Percentiles rank a stretch among this genome's conserved stretches.
These are phyloP conservation scores for Alternaria arborescens DNA, from an alignment of 2,329 filamentous ascomycete species.

Conservation along the genomic window DNA sequence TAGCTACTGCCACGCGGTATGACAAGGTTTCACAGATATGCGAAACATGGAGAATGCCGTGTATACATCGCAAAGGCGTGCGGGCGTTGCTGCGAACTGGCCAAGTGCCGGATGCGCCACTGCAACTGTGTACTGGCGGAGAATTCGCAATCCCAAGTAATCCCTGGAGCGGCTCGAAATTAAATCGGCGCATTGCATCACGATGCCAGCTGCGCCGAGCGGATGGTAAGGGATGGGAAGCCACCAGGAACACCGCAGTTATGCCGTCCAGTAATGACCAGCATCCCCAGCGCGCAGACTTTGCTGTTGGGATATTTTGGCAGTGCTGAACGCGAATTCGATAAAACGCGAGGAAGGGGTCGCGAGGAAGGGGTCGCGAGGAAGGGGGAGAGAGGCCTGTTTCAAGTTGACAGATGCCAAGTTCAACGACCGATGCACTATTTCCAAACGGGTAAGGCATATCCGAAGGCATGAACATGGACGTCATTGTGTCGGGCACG, in stretches of 20 bases:
- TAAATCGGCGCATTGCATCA: conserved; percentile 9
- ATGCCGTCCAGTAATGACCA: conserved; percentile 7
- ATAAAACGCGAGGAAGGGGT: not conserved
- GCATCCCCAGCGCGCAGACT: conserved; percentile 6
- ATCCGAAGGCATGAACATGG: not conserved
- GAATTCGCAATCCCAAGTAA: conserved; percentile 2
- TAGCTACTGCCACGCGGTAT: conserved; percentile 4
- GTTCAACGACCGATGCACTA: not conserved
- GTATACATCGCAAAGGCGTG: not conserved
- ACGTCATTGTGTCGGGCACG: conserved; percentile 5
- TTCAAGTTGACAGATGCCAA: not conserved
- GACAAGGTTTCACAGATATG: not conserved
- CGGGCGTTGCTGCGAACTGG: not conserved
- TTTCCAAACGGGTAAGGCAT: conserved; percentile 1
- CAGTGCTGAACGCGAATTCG: not conserved
- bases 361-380: not conserved
- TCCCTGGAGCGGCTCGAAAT: conserved; percentile 11
- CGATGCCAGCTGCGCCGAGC: not conserved
- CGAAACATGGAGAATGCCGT: conserved; percentile 4
- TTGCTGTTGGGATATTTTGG: conserved; percentile 5
- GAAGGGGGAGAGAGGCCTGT: conserved; percentile 1
- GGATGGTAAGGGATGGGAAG: not conserved
- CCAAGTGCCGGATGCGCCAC: not conserved
- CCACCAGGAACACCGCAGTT: conserved; percentile 3
- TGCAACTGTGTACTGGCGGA: conserved; percentile 15